Evolutionary conservation across 148 eudicot genomes (phyloP).

Genomic region (Vaccinium myrtillus): DNA sequence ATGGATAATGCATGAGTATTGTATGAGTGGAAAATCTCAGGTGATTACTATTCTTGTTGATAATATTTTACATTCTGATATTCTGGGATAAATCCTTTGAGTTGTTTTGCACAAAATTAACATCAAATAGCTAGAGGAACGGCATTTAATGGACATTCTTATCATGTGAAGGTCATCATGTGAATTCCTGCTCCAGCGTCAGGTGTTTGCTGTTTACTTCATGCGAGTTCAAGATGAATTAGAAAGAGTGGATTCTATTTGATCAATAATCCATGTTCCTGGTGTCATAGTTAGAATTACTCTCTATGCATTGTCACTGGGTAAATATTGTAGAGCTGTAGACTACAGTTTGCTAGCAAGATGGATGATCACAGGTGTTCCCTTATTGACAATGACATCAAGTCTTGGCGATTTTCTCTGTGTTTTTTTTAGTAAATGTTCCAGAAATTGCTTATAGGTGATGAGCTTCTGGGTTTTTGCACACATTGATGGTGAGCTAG

Average conservation of each 20-base stretch:
- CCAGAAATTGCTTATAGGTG: not conserved
- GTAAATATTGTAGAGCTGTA: not conserved
- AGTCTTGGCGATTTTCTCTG: not conserved
- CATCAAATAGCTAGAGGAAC: not conserved
- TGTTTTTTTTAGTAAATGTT: not conserved
- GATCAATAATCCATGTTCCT: not conserved
- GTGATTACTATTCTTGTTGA: slow-evolving; percentile 26
- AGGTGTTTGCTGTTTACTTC: not conserved
- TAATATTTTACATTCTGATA: not conserved
- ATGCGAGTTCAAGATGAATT: not conserved
- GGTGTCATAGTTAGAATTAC: not conserved
- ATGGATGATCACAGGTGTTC: not conserved
- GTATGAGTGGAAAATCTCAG: slow-evolving; percentile 56
- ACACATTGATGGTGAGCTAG: not conserved
- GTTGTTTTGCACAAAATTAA: not conserved
- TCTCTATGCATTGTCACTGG: not conserved
- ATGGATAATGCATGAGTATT: slow-evolving; percentile 94
- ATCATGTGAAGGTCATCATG: not conserved
- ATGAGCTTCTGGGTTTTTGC: not conserved
- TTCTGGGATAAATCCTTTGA: not conserved
- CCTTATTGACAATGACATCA: not conserved
- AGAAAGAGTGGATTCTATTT: not conserved
- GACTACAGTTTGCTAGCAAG: not conserved
- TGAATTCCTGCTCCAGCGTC: not conserved
- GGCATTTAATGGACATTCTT: not conserved